phyloP scores from a whole-genome alignment of 2,329 filamentous ascomycete genomes.

The Trichoderma arundinaceum region DNA sequence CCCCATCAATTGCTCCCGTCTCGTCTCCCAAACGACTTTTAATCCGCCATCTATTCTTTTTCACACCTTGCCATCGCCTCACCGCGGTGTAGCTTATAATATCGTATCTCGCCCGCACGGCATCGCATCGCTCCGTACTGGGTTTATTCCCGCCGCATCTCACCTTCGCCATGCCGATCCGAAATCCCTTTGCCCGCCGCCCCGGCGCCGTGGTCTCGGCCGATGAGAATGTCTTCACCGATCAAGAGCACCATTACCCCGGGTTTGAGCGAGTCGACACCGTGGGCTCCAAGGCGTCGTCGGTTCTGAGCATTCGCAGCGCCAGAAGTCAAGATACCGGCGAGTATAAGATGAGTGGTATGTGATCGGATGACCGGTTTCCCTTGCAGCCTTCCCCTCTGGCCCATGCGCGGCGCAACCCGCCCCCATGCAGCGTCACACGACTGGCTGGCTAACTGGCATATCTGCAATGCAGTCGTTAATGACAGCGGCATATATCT shows the following conservation, averaged over 20 bases:
- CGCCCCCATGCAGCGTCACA: constrained; percentile 35
- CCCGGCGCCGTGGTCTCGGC: constrained; percentile 52
- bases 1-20: constrained; percentile 8
- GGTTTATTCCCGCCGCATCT: neutral
- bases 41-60: constrained; percentile 15
- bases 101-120: neutral
- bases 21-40: neutral
- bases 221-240: constrained; percentile 60
- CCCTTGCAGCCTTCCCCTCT: constrained; percentile 30
- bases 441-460: constrained; percentile 38
- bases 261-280: constrained; percentile 68
- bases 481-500: constrained; percentile 95
- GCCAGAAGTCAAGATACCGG: constrained; percentile 66
- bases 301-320: constrained; percentile 66
- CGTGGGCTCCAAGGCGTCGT: constrained; percentile 65
- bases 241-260: constrained; percentile 43
- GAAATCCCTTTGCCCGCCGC: constrained; percentile 72
- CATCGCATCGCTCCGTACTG: neutral
- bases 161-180: constrained; percentile 64
- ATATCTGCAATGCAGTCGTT: constrained; percentile 67
- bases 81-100: neutral
- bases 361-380: constrained; percentile 40
- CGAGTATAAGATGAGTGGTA: constrained; percentile 83
- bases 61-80: neutral
- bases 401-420: neutral